phyloP scores from a whole-genome alignment of 2,329 filamentous ascomycete species.

The Calycina herbarum region DNA sequence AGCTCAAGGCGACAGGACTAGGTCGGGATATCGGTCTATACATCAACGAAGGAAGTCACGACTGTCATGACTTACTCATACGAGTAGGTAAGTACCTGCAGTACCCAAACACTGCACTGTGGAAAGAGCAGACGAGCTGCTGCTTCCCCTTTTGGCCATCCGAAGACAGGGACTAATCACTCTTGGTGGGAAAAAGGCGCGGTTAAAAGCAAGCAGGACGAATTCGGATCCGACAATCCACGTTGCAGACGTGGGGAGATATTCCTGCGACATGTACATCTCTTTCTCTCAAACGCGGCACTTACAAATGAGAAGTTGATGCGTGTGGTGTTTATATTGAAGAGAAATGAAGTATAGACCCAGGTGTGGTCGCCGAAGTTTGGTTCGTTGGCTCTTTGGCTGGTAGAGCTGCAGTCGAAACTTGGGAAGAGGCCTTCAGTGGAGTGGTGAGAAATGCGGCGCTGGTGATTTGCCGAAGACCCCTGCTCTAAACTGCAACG shows the following conservation, averaged over 20 bases:
- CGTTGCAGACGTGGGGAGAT: slow-evolving; percentile 2
- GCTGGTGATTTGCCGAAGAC: slow-evolving; percentile 7
- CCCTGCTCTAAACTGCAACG: background rate
- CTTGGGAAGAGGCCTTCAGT: background rate
- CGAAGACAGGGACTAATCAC: slow-evolving; percentile 1
- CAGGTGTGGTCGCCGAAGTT: background rate
- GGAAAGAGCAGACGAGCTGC: slow-evolving; percentile 12
- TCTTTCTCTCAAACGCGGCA: slow-evolving; percentile 1
- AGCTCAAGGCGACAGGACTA: background rate
- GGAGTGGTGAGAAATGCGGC: slow-evolving; percentile 6
- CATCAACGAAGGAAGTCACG: background rate
- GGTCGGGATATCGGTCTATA: background rate
- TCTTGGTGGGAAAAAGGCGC: slow-evolving; percentile 6
- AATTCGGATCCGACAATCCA: slow-evolving; percentile 11
- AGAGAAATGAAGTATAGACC: background rate
- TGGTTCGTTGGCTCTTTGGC: background rate
- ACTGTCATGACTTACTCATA: slow-evolving; percentile 1
- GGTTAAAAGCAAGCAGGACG: slow-evolving; percentile 10
- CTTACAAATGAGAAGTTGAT: background rate
- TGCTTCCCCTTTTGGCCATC: slow-evolving; percentile 10
- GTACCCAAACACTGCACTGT: background rate
- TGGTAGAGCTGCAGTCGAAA: background rate
- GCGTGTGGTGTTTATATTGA: background rate
- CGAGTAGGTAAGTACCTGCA: background rate
- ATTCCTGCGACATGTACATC: too few relatives aligned